Evolutionary conservation across 2,329 filamentous ascomycete species (phyloP), one percentile per base, ranked within the genome.

Genomic region (Cytospora leucostoma): DNA sequence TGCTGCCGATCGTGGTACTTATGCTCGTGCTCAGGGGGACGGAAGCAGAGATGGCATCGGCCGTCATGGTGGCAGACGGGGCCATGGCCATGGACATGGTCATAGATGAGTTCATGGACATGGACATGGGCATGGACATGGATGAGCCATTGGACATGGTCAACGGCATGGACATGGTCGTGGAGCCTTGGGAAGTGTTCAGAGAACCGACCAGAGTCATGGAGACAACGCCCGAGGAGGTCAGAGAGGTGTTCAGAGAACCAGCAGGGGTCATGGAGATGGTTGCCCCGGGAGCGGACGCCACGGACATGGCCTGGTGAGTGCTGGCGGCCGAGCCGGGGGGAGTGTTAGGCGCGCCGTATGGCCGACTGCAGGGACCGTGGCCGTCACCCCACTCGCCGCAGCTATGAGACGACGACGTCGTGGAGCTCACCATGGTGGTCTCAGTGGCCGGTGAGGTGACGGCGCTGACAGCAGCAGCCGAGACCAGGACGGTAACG

Each of bases 291-390:
- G 38, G 7, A 33, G 37, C 49, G 4, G 40, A 19, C n/a, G 44
- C 7, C 54, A 33, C 35, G 17, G 47, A 56, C 8, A n/a, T 50
- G 35, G 7, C 7, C 44, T 32, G 17, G 44, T 17, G 49, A 17
- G 65, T 53, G n/a, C 63, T 59, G 47, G 61, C 15, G 40, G 59
- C 34, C n/a, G 62, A 62, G 17, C 47, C 47, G 5, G 63, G 63
- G 8, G 59, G 61, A 33, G 49, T 50, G 53, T 65, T 66, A 21
- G 64, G 64, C 8, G 50, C 34, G 47, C 64, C 64, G 40, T 66
- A 66, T 19, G 64, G 61, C 32, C 64, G 57, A 7, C 56, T 38
- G n/a, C 64, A 66, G 17, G 64, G 64, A n/a, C 64, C 64, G 2
- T 54, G 54, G 17, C 61, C 61, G 35, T 66, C 64, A 7, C 64